Conservation (phyloP, 2,329 filamentous ascomycete species). For the Aureobasidium melanogenum region DNA sequence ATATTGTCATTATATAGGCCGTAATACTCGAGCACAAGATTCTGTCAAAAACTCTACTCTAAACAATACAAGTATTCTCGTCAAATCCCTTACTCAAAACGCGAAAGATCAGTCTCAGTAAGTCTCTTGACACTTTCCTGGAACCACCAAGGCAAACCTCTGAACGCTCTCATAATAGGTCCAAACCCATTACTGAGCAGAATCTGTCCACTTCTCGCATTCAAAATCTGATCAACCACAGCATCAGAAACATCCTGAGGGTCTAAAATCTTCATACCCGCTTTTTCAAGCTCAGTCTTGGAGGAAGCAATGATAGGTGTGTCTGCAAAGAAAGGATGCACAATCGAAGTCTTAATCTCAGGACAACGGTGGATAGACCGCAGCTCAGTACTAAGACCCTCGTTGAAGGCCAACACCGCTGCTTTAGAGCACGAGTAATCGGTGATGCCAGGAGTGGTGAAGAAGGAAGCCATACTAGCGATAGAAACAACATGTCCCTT, state of each 20-base stretch:
- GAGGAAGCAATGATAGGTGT: conserved; percentile 31
- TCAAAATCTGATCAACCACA: conserved; percentile 36
- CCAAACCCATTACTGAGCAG: conserved; percentile 23
- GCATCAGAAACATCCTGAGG: conserved; percentile 33
- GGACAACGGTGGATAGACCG: conserved; percentile 34
- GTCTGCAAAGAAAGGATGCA: conserved; percentile 35
- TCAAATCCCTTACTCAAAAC: no score
- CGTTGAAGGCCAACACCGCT: conserved; percentile 45
- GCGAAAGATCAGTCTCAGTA: background rate
- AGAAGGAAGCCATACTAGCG: conserved; percentile 44
- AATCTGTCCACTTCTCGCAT: conserved; percentile 32
- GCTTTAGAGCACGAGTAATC: conserved; percentile 47
- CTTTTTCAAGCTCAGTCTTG: conserved; percentile 24
- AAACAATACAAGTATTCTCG: background rate
- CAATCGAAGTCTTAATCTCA: conserved; percentile 34
- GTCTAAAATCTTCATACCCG: conserved; percentile 27
- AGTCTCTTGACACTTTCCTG: conserved; percentile 7
- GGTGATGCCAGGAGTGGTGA: conserved; percentile 39
- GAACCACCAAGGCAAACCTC: conserved; percentile 14
- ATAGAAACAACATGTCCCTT: conserved; percentile 49
- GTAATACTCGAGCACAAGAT: background rate
- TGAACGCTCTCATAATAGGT: background rate
- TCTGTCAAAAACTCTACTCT: no score
- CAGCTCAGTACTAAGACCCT: conserved; percentile 35
- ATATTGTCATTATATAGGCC: background rate